Base-by-base conservation (phyloP, 2,329 filamentous ascomycete genomes). In the Lasiodiplodia sp. region DNA sequence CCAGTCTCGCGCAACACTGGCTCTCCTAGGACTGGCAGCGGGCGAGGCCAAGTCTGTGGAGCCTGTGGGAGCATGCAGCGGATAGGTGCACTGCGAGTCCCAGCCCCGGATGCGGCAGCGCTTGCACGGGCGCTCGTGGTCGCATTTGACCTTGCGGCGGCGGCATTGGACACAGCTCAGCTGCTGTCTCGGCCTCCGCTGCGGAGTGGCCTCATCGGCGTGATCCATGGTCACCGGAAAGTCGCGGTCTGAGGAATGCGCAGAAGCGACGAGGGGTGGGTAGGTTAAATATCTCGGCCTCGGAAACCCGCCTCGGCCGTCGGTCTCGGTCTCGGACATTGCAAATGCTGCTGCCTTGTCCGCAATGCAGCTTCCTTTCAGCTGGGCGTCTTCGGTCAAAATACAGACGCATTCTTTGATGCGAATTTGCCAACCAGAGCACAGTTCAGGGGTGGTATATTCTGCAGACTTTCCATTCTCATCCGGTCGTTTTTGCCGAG, bases 81-180 rank as follows among this genome's bases (percentile, higher is more conserved):
- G 56, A 64, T 62, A 68, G 23, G 66, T 18, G 51, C 57, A 68
- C 21, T 56, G 47, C 25, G 34, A 10, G 21, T 47, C 31, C 56
- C 66, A 56, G 28, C 66, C 66, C 23, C 56, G 38, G 47, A 55
- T 55, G 28, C 49, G 51, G 57, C 66, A 68, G 47, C 58, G 66
- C 28, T 47, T 44, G 25, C 66, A 68, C 18, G 66, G 57, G 49
- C 57, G 66, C 47, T 55, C 57, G 40, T 62, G 66, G 51, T 68
- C 66, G 38, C 66, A 68, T 8, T 63, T 62, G 57, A 68, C 58
- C 28, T 68, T 68, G 44, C 66, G 57, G 44, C 51, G 66, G n/a
- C 66, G 56, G 49, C 66, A 63, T 49, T 68, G 66, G n/a, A 67
- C 65, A 12, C 65, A 67, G 25, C 65, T 67, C 28, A 67, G 44